Evolutionary conservation across 169 alveolate genomes (phyloP).

Genomic region (Perkinsus chesapeaki): DNA sequence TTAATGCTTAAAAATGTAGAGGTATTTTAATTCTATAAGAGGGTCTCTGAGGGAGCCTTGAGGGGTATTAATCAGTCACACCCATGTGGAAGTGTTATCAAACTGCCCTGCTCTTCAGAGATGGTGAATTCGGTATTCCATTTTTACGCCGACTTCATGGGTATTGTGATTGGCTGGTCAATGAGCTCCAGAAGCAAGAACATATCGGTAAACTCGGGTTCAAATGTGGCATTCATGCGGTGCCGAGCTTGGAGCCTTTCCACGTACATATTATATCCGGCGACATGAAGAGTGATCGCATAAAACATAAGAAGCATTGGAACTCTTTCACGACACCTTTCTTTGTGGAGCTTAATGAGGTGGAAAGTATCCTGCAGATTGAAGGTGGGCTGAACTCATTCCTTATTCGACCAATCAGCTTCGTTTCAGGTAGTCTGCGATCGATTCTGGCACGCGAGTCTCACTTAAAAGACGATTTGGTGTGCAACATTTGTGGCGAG

Average conservation of each 20-base stretch:
- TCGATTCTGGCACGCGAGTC: too few relatives aligned
- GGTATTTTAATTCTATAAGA: too few relatives aligned
- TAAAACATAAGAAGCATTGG: neutral
- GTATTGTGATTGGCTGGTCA: neutral
- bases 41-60: too few relatives aligned
- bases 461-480: too few relatives aligned
- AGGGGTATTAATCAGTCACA: neutral
- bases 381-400: neutral
- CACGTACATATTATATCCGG: neutral
- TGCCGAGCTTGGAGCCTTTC: neutral
- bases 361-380: neutral
- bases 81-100: neutral
- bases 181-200: neutral
- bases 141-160: neutral
- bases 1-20: too few relatives aligned
- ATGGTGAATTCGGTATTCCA: neutral
- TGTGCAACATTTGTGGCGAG: too few relatives aligned
- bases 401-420: too few relatives aligned
- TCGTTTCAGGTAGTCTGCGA: too few relatives aligned
- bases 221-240: neutral
- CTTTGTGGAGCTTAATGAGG: neutral
- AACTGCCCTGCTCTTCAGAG: neutral
- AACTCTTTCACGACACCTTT: neutral
- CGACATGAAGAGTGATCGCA: neutral
- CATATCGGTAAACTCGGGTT: neutral